Evolutionary conservation across 2,329 filamentous ascomycete species (phyloP).

Genomic region (Fusarium gaditjirri): DNA sequence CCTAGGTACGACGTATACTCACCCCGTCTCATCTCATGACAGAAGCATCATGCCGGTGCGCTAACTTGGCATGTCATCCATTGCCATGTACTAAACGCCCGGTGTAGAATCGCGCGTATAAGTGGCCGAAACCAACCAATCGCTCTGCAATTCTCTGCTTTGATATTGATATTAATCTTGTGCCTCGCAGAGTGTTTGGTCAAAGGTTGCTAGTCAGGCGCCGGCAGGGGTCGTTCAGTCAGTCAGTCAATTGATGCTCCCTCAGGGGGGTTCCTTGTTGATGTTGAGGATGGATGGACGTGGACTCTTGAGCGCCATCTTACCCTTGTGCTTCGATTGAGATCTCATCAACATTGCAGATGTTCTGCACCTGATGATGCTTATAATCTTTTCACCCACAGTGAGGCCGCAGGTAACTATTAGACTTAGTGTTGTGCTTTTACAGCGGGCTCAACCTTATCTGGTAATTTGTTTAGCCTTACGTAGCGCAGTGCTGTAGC

Average conservation of each 20-base stretch:
- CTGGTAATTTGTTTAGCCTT: slow-evolving; percentile 1
- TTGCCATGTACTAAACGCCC: slow-evolving; percentile 22
- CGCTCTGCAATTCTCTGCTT: slow-evolving; percentile 18
- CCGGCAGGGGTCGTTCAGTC: slow-evolving; percentile 19
- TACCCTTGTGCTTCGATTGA: slow-evolving; percentile 40
- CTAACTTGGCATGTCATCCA: slow-evolving; percentile 5
- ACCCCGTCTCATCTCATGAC: slow-evolving; percentile 30
- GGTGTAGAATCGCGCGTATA: slow-evolving; percentile 10
- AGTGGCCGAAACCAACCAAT: slow-evolving; percentile 34
- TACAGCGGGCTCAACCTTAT: slow-evolving; percentile 34
- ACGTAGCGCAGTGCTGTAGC: slow-evolving; percentile 9
- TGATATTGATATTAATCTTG: slow-evolving; percentile 1
- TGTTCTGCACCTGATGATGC: neutral
- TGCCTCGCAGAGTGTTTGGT: slow-evolving; percentile 20
- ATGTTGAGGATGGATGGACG: neutral
- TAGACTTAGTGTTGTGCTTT: slow-evolving; percentile 9
- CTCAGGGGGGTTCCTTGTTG: slow-evolving; percentile 19
- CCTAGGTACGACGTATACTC: neutral
- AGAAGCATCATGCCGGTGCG: slow-evolving; percentile 26
- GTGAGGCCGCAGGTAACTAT: neutral
- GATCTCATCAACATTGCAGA: slow-evolving; percentile 41
- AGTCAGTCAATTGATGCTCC: slow-evolving; percentile 4
- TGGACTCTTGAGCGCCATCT: slow-evolving; percentile 24
- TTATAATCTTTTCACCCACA: neutral
- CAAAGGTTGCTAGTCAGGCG: slow-evolving; percentile 44